A percentile compares a stretch with the other conserved stretches of the same genome.
Conservation (phyloP, 257 asterid species). For the Lycium ferocissimum region DNA sequence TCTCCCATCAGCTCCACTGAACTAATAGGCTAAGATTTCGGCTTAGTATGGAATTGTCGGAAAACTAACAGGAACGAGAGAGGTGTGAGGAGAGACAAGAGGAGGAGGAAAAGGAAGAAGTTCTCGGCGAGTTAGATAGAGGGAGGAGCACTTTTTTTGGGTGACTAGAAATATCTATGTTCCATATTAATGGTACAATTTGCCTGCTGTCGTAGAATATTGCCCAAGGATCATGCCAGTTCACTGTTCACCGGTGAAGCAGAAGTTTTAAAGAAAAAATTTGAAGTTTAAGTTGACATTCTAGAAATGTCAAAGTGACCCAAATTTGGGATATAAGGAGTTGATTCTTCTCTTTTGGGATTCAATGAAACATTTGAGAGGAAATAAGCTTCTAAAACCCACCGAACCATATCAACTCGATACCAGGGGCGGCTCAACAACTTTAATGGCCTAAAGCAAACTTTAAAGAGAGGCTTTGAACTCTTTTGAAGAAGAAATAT, state of each 20-base stretch:
- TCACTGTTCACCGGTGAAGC: background rate
- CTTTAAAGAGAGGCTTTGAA: too few relatives aligned
- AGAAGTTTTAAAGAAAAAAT: background rate
- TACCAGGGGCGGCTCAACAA: too few relatives aligned
- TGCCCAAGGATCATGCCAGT: background rate
- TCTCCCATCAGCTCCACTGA: background rate
- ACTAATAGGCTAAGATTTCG: background rate
- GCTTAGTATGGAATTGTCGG: background rate
- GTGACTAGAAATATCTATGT: background rate
- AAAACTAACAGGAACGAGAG: background rate
- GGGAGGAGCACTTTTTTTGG: background rate
- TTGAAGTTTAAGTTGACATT: background rate
- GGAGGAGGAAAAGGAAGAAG: background rate
- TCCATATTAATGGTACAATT: background rate
- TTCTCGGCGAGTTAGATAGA: background rate
- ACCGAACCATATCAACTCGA: background rate
- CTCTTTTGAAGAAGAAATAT: too few relatives aligned
- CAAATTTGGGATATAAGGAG: constrained; percentile 19
- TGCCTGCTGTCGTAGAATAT: background rate
- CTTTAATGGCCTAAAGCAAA: too few relatives aligned
- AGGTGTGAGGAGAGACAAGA: background rate
- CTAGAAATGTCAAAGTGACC: constrained; percentile 16
- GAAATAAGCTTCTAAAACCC: constrained; percentile 14
- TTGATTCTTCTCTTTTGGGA: background rate
- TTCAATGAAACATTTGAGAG: constrained; percentile 1